Conservation (phyloP, 495 filamentous ascomycete genomes). For the Hypoxylon rickii region DNA sequence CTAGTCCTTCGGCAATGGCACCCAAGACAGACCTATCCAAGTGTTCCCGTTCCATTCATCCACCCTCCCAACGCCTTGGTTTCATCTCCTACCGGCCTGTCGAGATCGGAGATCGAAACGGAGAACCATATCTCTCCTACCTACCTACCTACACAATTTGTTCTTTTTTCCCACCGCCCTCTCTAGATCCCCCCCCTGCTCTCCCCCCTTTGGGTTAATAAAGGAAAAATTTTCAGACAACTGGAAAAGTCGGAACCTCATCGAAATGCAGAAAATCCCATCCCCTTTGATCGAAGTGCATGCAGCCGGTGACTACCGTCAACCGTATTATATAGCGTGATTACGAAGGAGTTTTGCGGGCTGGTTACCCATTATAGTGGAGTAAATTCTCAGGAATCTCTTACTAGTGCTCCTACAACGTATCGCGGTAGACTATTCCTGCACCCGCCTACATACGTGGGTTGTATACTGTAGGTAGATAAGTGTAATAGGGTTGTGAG, state of each 20-base stretch:
- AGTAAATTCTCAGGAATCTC: constrained; percentile 8
- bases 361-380: constrained; percentile 17
- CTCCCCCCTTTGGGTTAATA: no score
- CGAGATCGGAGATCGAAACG: constrained; percentile 29
- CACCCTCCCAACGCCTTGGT: constrained; percentile 31
- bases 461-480: no score
- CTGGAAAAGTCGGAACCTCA: no score
- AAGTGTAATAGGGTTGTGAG: constrained; percentile 13
- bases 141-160: background rate
- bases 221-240: no score
- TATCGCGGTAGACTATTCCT: constrained; percentile 23
- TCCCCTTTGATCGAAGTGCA: constrained; percentile 28
- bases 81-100: constrained; percentile 6
- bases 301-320: constrained; percentile 12
- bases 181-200: no score
- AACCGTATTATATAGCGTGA: constrained; percentile 19
- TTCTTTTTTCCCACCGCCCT: background rate
- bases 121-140: background rate
- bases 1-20: background rate
- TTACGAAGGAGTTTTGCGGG: constrained; percentile 19
- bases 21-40: constrained; percentile 4
- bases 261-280: constrained; percentile 12
- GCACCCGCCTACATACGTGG: constrained; percentile 18
- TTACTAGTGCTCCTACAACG: constrained; percentile 23
- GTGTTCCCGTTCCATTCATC: constrained; percentile 4